A percentile compares a stretch with the other conserved stretches of the same genome.
phyloP scores from a whole-genome alignment of 176 grass and related monocot species.

The Alloteropsis semialata region DNA sequence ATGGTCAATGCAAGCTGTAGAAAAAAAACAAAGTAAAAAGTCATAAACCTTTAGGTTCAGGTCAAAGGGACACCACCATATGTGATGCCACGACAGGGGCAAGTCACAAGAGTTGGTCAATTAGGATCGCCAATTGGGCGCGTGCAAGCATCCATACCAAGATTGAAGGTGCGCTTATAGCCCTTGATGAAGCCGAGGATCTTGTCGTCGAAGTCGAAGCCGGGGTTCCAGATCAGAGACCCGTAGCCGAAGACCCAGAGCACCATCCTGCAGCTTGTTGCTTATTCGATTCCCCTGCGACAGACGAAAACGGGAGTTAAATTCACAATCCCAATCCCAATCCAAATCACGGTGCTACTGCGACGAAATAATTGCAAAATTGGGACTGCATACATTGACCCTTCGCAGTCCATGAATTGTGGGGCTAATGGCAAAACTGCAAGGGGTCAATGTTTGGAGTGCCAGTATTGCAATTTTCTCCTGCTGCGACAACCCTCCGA shows the following conservation, averaged over 20 bases:
- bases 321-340: background rate
- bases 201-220: slow-evolving; percentile 88
- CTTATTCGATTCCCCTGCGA: background rate
- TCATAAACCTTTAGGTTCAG: background rate
- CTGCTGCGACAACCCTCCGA: background rate
- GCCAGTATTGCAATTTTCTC: too few relatives aligned
- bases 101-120: background rate
- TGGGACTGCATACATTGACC: too few relatives aligned
- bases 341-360: background rate
- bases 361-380: too few relatives aligned
- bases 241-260: slow-evolving; percentile 96
- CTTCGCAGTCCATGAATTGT: too few relatives aligned
- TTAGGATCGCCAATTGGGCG: background rate
- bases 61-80: background rate
- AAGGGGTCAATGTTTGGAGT: too few relatives aligned
- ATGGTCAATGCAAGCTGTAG: slow-evolving; percentile 92
- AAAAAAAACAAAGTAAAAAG: too few relatives aligned
- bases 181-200: slow-evolving; percentile 80
- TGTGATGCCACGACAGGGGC: background rate
- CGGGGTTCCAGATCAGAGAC: slow-evolving; percentile 96
- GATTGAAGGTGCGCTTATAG: slow-evolving; percentile 83
- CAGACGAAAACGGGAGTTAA: background rate
- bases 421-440: too few relatives aligned
- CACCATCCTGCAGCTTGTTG: slow-evolving; percentile 48
- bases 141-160: slow-evolving; percentile 43